phyloP scores from a whole-genome alignment of 331 rosid species.

The Phaseolus coccineus region DNA sequence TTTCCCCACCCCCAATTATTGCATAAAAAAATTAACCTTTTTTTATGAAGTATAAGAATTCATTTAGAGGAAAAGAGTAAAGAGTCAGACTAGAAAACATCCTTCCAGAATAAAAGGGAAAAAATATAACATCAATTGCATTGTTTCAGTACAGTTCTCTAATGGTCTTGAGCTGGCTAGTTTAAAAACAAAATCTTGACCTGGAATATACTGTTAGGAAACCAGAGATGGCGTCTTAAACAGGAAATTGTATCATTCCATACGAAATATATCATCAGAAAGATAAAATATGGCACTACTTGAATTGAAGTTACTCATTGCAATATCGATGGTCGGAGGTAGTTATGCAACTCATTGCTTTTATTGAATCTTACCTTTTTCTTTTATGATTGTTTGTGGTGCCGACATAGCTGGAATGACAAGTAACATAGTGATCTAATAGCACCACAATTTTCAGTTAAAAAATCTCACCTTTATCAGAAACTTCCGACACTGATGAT shows the following conservation, averaged over 20 bases:
- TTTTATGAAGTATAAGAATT: not conserved
- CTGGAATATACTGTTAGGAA: slow-evolving; percentile 28
- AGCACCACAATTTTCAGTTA: too few relatives aligned
- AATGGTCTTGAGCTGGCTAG: not conserved
- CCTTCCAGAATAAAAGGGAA: not conserved
- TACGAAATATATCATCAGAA: slow-evolving; percentile 17
- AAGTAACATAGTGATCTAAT: too few relatives aligned
- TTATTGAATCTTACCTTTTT: slow-evolving; percentile 50
- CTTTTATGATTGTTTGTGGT: too few relatives aligned
- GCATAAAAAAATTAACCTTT: not conserved
- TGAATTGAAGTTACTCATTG: slow-evolving; percentile 25
- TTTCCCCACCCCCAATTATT: not conserved
- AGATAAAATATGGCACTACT: slow-evolving; percentile 14
- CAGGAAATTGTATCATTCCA: not conserved
- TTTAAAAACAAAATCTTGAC: not conserved
- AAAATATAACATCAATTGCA: slow-evolving; percentile 18
- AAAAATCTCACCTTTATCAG: slow-evolving; percentile 70
- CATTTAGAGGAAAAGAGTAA: not conserved
- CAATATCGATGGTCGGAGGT: slow-evolving; percentile 1
- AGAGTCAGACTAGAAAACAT: not conserved
- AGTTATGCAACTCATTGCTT: slow-evolving; percentile 34
- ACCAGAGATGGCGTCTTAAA: slow-evolving; percentile 19
- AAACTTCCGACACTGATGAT: slow-evolving; percentile 76
- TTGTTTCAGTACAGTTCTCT: slow-evolving; percentile 24
- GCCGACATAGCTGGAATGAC: too few relatives aligned